Percentiles rank a stretch among this genome's conserved stretches.
Evolutionary conservation across 2,329 filamentous ascomycete genomes (phyloP).

Genomic region (Berkeleyomyces basicola): DNA sequence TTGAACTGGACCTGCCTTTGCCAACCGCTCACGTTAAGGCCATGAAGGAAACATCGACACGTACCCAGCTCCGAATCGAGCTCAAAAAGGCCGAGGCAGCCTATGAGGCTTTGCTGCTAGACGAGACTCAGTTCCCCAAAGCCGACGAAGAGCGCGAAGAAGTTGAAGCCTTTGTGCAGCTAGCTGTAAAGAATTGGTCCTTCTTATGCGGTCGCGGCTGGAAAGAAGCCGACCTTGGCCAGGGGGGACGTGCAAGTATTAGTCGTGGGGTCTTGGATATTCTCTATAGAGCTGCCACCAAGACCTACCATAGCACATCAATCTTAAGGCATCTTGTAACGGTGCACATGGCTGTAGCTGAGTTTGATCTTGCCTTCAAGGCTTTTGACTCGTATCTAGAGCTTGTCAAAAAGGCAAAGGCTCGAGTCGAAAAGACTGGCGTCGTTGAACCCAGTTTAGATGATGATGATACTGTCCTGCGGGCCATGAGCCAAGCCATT

Average conservation of each 20-base stretch:
- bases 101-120: slow-evolving; percentile 65
- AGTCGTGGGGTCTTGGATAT: slow-evolving; percentile 69
- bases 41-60: slow-evolving; percentile 34
- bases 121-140: slow-evolving; percentile 67
- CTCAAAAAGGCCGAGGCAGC: slow-evolving; percentile 61
- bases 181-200: slow-evolving; percentile 72
- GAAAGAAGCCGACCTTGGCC: slow-evolving; percentile 64
- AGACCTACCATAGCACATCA: slow-evolving; percentile 87
- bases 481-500: slow-evolving; percentile 66
- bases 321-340: slow-evolving; percentile 76
- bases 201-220: slow-evolving; percentile 65
- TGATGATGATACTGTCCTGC: slow-evolving; percentile 56
- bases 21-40: slow-evolving; percentile 30
- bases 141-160: slow-evolving; percentile 64
- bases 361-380: slow-evolving; percentile 82
- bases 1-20: slow-evolving; percentile 49
- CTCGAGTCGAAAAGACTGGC: slow-evolving; percentile 63
- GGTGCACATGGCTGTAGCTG: slow-evolving; percentile 71
- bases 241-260: slow-evolving; percentile 59
- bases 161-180: slow-evolving; percentile 66
- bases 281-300: slow-evolving; percentile 76
- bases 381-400: slow-evolving; percentile 86
- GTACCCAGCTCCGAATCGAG: slow-evolving; percentile 54
- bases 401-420: slow-evolving; percentile 71
- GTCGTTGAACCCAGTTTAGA: slow-evolving; percentile 58